Percentiles rank a stretch among this genome's conserved stretches.
Evolutionary conservation across 2,329 filamentous ascomycete species (phyloP).

Genomic region (Diaporthe eres): DNA sequence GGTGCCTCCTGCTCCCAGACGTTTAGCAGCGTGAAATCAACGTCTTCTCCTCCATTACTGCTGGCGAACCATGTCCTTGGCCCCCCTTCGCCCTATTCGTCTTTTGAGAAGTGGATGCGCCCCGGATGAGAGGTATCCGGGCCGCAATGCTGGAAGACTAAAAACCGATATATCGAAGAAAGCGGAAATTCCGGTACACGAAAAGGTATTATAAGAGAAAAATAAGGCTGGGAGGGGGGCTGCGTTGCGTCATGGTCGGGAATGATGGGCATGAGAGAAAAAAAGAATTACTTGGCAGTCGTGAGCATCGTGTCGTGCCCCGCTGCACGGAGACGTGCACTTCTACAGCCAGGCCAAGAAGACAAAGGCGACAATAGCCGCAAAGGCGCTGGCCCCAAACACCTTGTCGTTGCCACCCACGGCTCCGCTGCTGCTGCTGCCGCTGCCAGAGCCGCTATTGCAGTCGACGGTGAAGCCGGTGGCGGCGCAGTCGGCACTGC

Average conservation of each 20-base stretch:
- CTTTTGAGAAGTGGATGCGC: slow-evolving; percentile 9
- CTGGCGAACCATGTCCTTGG: not conserved
- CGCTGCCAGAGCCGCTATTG: slow-evolving; percentile 43
- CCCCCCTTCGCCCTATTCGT: not conserved
- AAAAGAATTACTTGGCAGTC: not conserved
- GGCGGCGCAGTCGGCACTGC: slow-evolving; percentile 51
- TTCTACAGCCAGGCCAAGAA: slow-evolving; percentile 51
- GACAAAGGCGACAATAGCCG: slow-evolving; percentile 53
- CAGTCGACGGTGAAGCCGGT: slow-evolving; percentile 59
- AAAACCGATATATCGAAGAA: slow-evolving; percentile 20
- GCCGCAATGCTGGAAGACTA: slow-evolving; percentile 6
- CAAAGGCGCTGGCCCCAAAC: slow-evolving; percentile 52
- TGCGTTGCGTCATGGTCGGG: slow-evolving; percentile 29
- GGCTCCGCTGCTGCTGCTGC: slow-evolving; percentile 39
- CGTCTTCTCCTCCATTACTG: not conserved
- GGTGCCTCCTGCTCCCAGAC: not conserved
- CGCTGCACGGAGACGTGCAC: not conserved
- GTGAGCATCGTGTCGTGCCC: slow-evolving; percentile 6
- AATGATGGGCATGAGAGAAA: not conserved
- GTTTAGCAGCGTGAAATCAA: not conserved
- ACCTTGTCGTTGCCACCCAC: slow-evolving; percentile 43
- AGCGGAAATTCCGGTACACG: not conserved
- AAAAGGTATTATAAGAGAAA: not conserved
- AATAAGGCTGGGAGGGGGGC: not conserved
- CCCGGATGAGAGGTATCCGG: not conserved